phyloP scores from a whole-genome alignment of 2,329 filamentous ascomycete genomes.

The Balansia obtecta region DNA sequence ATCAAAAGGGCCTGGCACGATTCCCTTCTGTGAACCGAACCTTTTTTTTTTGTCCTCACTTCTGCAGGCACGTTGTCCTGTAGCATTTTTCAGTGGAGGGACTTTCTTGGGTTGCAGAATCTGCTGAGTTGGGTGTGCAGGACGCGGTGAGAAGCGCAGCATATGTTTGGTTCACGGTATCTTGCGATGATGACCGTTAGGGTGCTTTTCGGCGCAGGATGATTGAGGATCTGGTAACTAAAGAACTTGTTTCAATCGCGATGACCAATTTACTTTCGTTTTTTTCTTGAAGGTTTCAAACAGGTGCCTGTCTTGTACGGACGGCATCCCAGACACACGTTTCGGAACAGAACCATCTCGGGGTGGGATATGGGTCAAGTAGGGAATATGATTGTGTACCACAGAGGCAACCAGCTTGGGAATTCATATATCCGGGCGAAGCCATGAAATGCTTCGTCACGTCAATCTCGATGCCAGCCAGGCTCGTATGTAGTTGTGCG shows the following conservation, averaged over 20 bases:
- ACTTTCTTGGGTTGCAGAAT: neutral
- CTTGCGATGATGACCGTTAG: neutral
- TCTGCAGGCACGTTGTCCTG: neutral
- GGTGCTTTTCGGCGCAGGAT: neutral
- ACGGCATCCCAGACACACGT: neutral
- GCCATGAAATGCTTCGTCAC: neutral
- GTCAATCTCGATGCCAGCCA: neutral
- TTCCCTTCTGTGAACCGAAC: neutral
- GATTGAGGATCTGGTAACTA: neutral
- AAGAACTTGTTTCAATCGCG: neutral
- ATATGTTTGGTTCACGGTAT: neutral
- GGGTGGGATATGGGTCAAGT: neutral
- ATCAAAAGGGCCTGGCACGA: slow-evolving; percentile 1
- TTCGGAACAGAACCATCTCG: neutral
- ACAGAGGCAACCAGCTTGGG: neutral
- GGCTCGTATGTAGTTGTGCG: no score
- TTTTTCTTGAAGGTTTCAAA: neutral
- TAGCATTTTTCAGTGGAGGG: neutral
- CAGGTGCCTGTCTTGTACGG: neutral
- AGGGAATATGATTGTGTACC: neutral
- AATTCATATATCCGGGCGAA: neutral
- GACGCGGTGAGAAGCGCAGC: neutral
- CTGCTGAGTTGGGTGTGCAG: neutral
- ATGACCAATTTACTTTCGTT: neutral
- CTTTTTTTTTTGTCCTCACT: neutral